Conservation (phyloP, 163 green algal genomes). For the Scenedesmus sp. region DNA sequence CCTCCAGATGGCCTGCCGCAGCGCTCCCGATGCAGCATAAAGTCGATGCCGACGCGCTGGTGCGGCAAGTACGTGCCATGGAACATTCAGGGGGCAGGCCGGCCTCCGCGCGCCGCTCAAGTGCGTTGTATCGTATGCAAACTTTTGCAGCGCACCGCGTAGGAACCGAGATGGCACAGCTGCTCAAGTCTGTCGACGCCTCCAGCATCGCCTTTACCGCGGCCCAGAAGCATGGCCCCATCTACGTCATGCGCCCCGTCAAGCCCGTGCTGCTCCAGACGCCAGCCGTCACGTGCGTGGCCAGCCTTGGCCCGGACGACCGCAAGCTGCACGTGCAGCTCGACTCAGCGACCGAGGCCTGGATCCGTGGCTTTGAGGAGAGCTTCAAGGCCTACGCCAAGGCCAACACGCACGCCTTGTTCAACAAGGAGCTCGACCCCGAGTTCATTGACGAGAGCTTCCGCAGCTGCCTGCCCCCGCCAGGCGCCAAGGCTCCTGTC, state of each 20-base stretch:
- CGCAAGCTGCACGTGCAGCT: not conserved
- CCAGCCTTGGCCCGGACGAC: not conserved
- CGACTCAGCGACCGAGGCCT: not conserved
- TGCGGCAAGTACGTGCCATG: too few relatives aligned
- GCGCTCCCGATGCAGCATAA: too few relatives aligned
- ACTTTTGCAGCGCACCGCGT: too few relatives aligned
- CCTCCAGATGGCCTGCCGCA: too few relatives aligned
- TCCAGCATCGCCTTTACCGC: too few relatives aligned
- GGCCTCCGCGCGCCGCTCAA: too few relatives aligned
- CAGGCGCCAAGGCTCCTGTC: not conserved
- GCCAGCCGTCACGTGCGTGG: not conserved
- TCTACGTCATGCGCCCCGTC: conserved; percentile 1
- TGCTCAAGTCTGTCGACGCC: too few relatives aligned
- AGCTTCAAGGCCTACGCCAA: not conserved
- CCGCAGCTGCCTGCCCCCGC: not conserved
- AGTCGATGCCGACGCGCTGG: too few relatives aligned
- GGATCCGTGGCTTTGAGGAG: not conserved
- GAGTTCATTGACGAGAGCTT: conserved; percentile 18
- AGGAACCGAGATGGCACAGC: too few relatives aligned
- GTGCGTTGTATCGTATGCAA: too few relatives aligned
- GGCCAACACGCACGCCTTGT: not conserved
- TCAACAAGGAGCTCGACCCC: conserved; percentile 32
- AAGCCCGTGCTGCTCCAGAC: conserved; percentile 5
- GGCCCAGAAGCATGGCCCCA: too few relatives aligned
- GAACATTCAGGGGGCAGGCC: too few relatives aligned